Conservation (phyloP, 129 eudicot species). For the Flaveria bidentis region DNA sequence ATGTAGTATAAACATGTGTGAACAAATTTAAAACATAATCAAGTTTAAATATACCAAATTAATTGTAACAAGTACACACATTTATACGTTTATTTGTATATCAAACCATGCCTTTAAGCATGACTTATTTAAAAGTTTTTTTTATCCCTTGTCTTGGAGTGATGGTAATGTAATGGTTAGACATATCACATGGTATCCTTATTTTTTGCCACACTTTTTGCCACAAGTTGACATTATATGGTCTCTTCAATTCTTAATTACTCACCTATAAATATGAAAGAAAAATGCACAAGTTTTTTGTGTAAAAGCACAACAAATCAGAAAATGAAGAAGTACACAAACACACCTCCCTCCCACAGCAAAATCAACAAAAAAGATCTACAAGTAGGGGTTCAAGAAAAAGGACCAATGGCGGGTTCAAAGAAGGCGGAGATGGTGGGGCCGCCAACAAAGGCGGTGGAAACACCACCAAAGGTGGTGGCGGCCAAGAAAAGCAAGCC, state of each 20-base stretch:
- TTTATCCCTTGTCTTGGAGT: background rate
- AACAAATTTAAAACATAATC: no score
- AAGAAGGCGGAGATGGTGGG: constrained; percentile 16
- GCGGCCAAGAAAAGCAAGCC: constrained; percentile 29
- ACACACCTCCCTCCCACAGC: background rate
- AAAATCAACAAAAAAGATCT: background rate
- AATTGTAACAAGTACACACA: no score
- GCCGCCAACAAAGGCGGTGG: constrained; percentile 16
- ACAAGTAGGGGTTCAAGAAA: constrained; percentile 18
- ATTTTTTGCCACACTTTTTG: background rate
- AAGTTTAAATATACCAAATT: no score
- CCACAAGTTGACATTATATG: constrained; percentile 24
- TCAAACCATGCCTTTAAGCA: no score
- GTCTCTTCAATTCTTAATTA: background rate
- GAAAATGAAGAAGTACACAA: constrained; percentile 21
- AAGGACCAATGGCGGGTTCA: constrained; percentile 1
- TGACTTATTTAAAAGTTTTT: no score
- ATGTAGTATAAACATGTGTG: no score
- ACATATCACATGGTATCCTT: constrained; percentile 20
- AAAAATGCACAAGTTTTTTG: background rate
- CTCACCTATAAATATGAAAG: constrained; percentile 20
- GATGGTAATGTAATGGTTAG: constrained; percentile 13
- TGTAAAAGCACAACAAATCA: constrained; percentile 17
- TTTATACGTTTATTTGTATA: no score
- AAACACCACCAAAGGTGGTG: constrained; percentile 6